A percentile compares a stretch with the other conserved stretches of the same genome.
Evolutionary conservation across 768 basidiomycete genomes (phyloP).

Genomic region (Nidularia pulvinata): DNA sequence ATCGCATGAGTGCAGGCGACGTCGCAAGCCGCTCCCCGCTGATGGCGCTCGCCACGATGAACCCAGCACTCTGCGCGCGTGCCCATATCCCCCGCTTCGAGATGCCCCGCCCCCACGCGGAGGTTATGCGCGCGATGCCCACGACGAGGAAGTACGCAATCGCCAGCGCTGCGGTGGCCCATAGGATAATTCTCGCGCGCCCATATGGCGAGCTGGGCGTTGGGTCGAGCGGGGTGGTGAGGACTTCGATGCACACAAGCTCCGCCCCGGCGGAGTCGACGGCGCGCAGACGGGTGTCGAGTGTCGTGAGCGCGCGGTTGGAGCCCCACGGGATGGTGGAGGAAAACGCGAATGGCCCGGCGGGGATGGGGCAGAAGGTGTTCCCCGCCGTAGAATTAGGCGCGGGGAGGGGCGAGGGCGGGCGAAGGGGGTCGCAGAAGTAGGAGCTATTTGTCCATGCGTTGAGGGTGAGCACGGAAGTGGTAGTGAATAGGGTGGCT

Average conservation of each 20-base stretch:
- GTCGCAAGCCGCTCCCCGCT: conserved; percentile 89
- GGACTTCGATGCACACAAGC: conserved; percentile 79
- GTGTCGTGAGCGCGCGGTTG: conserved; percentile 77
- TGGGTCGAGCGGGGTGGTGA: conserved; percentile 75
- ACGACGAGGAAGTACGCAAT: conserved; percentile 84
- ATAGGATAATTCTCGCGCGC: conserved; percentile 65
- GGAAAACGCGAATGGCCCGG: conserved; percentile 84
- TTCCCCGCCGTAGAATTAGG: conserved; percentile 30
- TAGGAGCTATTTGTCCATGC: conserved; percentile 71
- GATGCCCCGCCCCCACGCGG: conserved; percentile 82
- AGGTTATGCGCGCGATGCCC: conserved; percentile 75
- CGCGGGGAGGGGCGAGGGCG: conserved; percentile 68
- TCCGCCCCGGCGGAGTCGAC: conserved; percentile 87
- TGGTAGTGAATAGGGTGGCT: conserved; percentile 90
- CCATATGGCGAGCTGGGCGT: conserved; percentile 63
- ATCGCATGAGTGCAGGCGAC: conserved; percentile 85
- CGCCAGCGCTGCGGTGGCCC: conserved; percentile 71
- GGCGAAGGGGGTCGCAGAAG: conserved; percentile 79
- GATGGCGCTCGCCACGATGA: conserved; percentile 89
- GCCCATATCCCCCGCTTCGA: conserved; percentile 64
- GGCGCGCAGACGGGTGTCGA: conserved; percentile 82
- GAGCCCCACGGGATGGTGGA: conserved; percentile 66
- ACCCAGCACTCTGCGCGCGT: conserved; percentile 80
- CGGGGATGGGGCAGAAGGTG: conserved; percentile 74
- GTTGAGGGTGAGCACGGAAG: conserved; percentile 76